Evolutionary conservation across 352 stramenopile species (phyloP).

Genomic region (Globisporangium radiosum): DNA sequence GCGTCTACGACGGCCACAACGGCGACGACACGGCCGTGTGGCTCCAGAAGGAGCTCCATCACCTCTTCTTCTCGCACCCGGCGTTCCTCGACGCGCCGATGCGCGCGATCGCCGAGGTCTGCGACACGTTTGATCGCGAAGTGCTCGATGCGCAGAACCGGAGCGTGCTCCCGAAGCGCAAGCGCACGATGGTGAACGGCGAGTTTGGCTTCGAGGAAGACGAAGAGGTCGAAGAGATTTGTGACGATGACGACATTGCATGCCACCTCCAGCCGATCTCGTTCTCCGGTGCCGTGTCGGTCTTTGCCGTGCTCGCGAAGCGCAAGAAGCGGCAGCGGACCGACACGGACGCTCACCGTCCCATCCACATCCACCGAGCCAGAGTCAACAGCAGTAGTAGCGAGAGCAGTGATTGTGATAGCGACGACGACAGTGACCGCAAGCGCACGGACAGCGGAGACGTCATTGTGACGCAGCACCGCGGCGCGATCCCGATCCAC

Average conservation of each 20-base stretch:
- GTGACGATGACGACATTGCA: constrained; percentile 41
- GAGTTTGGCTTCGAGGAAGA: constrained; percentile 15
- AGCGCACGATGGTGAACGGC: constrained; percentile 40
- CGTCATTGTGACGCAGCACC: constrained; percentile 5
- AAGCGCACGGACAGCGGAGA: background rate
- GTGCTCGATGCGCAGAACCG: constrained; percentile 74
- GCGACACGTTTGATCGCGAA: constrained; percentile 60
- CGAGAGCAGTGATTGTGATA: background rate
- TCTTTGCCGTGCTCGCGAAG: constrained; percentile 60
- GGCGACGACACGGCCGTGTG: constrained; percentile 71
- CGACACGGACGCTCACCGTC: background rate
- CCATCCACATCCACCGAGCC: too few species aligned
- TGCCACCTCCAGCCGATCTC: constrained; percentile 70
- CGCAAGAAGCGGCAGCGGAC: constrained; percentile 13
- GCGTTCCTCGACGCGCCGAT: constrained; percentile 46
- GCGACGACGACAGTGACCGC: background rate
- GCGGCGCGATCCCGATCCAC: constrained; percentile 8
- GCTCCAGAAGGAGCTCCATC: constrained; percentile 75
- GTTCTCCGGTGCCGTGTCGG: constrained; percentile 72
- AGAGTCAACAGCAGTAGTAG: background rate
- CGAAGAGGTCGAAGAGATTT: constrained; percentile 28
- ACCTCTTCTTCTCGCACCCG: constrained; percentile 57
- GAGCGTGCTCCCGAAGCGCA: constrained; percentile 58
- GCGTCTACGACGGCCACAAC: constrained; percentile 87
- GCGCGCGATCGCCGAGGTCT: constrained; percentile 46